phyloP scores from a whole-genome alignment of 331 rosid species.

The Acacia concinna region DNA sequence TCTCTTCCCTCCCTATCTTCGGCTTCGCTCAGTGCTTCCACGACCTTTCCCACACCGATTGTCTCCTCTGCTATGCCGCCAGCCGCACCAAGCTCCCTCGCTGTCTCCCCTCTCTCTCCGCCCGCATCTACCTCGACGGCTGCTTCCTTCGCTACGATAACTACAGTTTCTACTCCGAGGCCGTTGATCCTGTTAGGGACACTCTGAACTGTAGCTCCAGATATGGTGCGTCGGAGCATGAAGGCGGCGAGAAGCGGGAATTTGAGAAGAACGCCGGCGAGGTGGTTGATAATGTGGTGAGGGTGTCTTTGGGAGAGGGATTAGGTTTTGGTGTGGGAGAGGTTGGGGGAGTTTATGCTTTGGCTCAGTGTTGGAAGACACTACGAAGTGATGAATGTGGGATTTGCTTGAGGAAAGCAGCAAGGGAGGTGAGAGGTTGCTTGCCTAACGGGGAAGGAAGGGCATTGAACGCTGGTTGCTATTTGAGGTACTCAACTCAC shows the following conservation, averaged over 20 bases:
- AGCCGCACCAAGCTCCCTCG: slow-evolving; percentile 73
- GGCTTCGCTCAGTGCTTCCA: slow-evolving; percentile 70
- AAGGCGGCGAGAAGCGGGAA: not conserved
- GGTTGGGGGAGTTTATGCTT: slow-evolving; percentile 53
- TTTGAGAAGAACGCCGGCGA: slow-evolving; percentile 30
- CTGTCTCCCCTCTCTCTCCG: slow-evolving; percentile 72
- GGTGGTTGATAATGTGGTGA: slow-evolving; percentile 41
- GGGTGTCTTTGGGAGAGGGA: slow-evolving; percentile 32
- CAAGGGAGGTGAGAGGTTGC: slow-evolving; percentile 40
- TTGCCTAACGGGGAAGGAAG: slow-evolving; percentile 65
- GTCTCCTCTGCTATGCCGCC: slow-evolving; percentile 78
- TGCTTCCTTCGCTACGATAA: slow-evolving; percentile 82
- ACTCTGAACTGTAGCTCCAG: slow-evolving; percentile 49
- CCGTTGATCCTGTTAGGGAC: slow-evolving; percentile 40
- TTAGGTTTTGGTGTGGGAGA: slow-evolving; percentile 53
- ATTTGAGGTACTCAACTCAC: slow-evolving; percentile 67
- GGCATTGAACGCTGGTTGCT: slow-evolving; percentile 80
- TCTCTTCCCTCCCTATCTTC: slow-evolving; percentile 51
- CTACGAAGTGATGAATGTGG: slow-evolving; percentile 48
- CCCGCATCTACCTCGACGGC: slow-evolving; percentile 75
- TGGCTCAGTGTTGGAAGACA: slow-evolving; percentile 88
- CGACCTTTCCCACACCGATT: slow-evolving; percentile 75
- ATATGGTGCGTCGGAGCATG: slow-evolving; percentile 9
- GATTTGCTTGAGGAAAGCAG: slow-evolving; percentile 65
- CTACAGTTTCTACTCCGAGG: slow-evolving; percentile 59